A percentile compares a stretch with the other conserved stretches of the same genome.
Conservation (phyloP, 2,329 filamentous ascomycete species). For the Coniochaeta sp. region DNA sequence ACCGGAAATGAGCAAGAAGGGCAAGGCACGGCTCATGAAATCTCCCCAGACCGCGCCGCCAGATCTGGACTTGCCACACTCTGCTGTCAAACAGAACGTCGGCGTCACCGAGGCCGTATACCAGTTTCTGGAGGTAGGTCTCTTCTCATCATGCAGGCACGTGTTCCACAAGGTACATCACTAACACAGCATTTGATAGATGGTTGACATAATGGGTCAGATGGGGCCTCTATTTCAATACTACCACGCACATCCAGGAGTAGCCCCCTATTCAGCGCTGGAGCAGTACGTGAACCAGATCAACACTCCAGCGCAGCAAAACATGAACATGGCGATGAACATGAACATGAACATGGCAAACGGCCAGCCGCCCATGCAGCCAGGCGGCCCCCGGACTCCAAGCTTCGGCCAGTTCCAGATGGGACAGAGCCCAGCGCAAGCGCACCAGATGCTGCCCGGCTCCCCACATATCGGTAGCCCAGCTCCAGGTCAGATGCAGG, state of each 20-base stretch:
- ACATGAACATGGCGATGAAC: conserved; percentile 30
- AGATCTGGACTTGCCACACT: conserved; percentile 53
- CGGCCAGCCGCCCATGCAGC: conserved; percentile 32
- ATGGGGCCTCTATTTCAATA: conserved; percentile 58
- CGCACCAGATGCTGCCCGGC: conserved; percentile 54
- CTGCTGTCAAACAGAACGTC: conserved; percentile 46
- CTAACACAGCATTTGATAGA: conserved; percentile 31
- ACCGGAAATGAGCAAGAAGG: conserved; percentile 62
- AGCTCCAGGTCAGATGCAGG: conserved; percentile 54
- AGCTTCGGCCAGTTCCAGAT: conserved; percentile 49
- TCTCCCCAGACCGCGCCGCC: conserved; percentile 52
- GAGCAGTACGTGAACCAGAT: conserved; percentile 51
- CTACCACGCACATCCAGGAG: conserved; percentile 43
- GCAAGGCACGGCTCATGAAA: conserved; percentile 50
- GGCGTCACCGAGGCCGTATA: conserved; percentile 54
- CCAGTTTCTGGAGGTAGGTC: conserved; percentile 55
- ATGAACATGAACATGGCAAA: neutral
- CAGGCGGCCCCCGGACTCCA: conserved; percentile 42
- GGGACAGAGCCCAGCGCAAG: conserved; percentile 50
- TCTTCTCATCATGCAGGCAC: neutral
- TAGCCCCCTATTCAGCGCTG: conserved; percentile 51
- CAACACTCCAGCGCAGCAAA: conserved; percentile 25
- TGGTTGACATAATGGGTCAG: conserved; percentile 59
- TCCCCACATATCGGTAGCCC: conserved; percentile 55
- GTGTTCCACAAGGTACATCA: neutral